A percentile compares a stretch with the other conserved stretches of the same genome.
phyloP scores from a whole-genome alignment of 1,284 basidiomycete species.

The Malassezia brasiliensis region DNA sequence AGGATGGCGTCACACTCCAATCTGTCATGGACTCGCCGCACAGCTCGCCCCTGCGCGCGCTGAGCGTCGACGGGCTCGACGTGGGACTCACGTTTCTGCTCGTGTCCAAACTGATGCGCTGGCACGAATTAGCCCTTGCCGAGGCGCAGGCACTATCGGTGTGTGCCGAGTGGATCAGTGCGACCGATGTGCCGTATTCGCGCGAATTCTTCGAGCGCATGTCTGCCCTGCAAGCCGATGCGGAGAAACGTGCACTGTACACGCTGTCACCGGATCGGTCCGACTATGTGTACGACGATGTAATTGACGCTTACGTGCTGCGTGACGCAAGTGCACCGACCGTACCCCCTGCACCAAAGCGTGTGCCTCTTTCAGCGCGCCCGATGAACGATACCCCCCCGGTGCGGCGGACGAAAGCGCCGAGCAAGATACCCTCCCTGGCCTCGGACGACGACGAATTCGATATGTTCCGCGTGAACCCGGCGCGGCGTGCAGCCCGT shows the following conservation, averaged over 20 bases:
- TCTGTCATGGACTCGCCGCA: slow-evolving; percentile 3
- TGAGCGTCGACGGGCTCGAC: slow-evolving; percentile 9
- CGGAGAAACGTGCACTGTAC: slow-evolving; percentile 4
- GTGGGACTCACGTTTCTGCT: slow-evolving; percentile 7
- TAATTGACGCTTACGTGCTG: slow-evolving; percentile 10
- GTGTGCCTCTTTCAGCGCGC: too few species aligned
- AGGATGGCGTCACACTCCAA: slow-evolving; percentile 4
- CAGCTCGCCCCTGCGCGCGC: slow-evolving; percentile 7
- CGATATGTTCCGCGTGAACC: background rate
- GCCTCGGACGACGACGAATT: slow-evolving; percentile 7
- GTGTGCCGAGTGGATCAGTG: slow-evolving; percentile 7
- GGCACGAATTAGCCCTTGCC: slow-evolving; percentile 9
- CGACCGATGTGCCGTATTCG: slow-evolving; percentile 1
- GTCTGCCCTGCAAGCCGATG: slow-evolving; percentile 8
- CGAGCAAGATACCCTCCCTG: too few species aligned
- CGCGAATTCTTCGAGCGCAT: slow-evolving; percentile 2
- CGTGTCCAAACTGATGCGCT: slow-evolving; percentile 11
- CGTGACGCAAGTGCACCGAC: background rate
- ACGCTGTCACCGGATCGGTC: background rate
- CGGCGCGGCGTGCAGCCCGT: background rate
- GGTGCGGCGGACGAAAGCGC: too few species aligned
- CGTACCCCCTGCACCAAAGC: too few species aligned
- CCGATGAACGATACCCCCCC: too few species aligned
- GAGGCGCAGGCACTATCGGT: slow-evolving; percentile 13
- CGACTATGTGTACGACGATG: slow-evolving; percentile 12